These are phyloP conservation scores for Aphanoascus verrucosus DNA, from an alignment of 2,329 filamentous ascomycete species.

Conservation along the genomic window DNA sequence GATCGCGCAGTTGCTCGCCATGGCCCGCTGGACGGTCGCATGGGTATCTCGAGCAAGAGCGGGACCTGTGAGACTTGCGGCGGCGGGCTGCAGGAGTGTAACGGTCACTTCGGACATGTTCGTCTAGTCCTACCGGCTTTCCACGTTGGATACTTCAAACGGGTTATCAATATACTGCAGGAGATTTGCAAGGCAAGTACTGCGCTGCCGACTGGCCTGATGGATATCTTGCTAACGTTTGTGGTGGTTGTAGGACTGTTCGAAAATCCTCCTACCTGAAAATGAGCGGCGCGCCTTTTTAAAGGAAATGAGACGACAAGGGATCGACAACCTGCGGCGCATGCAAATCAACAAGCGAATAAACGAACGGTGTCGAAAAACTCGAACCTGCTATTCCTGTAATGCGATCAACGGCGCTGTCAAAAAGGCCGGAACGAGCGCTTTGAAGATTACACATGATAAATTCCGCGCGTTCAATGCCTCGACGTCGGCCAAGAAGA, in stretches of 20 bases:
- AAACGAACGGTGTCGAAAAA: constrained; percentile 80
- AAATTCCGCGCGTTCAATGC: constrained; percentile 82
- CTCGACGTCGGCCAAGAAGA: constrained; percentile 76
- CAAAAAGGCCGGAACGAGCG: constrained; percentile 66
- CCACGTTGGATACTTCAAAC: constrained; percentile 91
- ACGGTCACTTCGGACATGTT: constrained; percentile 91
- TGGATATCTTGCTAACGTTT: not conserved
- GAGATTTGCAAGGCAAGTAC: constrained; percentile 74
- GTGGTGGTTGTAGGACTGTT: constrained; percentile 52
- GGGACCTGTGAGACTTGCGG: constrained; percentile 74
- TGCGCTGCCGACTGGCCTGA: not conserved
- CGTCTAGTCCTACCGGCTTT: constrained; percentile 83
- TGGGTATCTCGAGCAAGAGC: constrained; percentile 80
- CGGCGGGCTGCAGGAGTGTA: constrained; percentile 69
- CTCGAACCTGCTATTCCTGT: constrained; percentile 71
- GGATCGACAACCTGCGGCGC: constrained; percentile 76
- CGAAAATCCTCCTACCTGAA: constrained; percentile 70
- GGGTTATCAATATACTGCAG: constrained; percentile 82
- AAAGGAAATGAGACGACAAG: constrained; percentile 67
- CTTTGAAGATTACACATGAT: constrained; percentile 90
- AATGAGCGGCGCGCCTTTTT: constrained; percentile 65
- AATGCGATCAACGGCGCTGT: constrained; percentile 78
- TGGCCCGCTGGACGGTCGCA: constrained; percentile 75
- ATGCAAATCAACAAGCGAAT: constrained; percentile 79
- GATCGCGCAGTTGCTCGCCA: constrained; percentile 65